Evolutionary conservation across 345 rosid genomes (phyloP).

Genomic region (Syzygium jambos): DNA sequence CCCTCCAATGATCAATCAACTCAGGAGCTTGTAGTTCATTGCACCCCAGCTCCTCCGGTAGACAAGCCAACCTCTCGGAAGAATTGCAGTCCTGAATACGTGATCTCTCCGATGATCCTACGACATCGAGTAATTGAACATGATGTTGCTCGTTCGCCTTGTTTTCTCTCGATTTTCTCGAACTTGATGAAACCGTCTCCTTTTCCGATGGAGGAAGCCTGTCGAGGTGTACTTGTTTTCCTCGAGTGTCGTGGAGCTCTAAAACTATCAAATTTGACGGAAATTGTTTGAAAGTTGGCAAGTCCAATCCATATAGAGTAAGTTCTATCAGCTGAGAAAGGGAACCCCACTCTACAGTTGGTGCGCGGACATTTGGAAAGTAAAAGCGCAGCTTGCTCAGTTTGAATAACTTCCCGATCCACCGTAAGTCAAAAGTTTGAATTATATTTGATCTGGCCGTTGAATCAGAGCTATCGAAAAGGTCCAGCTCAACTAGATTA

Average conservation of each 20-base stretch:
- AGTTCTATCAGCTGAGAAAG: too few species aligned
- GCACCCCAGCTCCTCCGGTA: not conserved
- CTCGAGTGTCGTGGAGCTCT: too few species aligned
- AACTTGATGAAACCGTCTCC: too few species aligned
- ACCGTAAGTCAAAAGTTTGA: not conserved
- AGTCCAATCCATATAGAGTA: too few species aligned
- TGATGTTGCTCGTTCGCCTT: fast-evolving
- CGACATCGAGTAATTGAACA: not conserved
- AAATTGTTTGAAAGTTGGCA: too few species aligned
- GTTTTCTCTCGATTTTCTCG: not conserved
- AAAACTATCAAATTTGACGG: too few species aligned
- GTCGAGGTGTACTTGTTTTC: too few species aligned
- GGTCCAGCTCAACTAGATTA: not conserved
- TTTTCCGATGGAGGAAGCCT: not conserved
- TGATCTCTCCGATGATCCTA: not conserved
- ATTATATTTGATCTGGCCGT: fast-evolving
- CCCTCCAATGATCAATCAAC: not conserved
- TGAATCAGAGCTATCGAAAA: fast-evolving
- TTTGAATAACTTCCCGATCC: not conserved
- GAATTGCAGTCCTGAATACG: not conserved
- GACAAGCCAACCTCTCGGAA: too few species aligned
- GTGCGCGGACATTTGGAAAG: fast-evolving
- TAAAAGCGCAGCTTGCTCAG: fast-evolving
- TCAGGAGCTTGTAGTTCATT: fast-evolving
- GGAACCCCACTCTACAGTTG: not conserved